Evolutionary conservation across 2,329 filamentous ascomycete genomes (phyloP), one percentile per base, ranked within the genome.

Genomic region (Xenoacremonium recifei): DNA sequence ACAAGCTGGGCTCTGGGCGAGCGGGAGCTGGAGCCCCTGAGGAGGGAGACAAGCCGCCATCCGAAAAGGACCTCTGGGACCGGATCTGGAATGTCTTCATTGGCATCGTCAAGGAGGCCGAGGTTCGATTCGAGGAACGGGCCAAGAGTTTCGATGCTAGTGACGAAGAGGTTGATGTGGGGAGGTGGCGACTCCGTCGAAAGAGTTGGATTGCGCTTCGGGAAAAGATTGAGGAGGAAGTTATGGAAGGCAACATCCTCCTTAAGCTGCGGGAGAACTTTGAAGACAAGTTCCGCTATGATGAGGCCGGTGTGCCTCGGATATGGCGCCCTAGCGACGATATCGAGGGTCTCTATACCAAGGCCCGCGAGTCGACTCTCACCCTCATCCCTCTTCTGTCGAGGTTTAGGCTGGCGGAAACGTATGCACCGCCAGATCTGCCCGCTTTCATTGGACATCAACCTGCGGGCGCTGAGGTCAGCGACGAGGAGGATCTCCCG

Each of bases 251-350:
- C 58, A 99, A 97, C 61, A 83, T 99, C 40, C 73, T 97, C 23
- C 76, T 97, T 54, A 99, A 99, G 73, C 80, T 99, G 38, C 83
- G 93, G 25, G 93, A 99, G 67, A 97, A 96, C 71, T 99, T 99
- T 54, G 93, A 99, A 68, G 93, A 99, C 71, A 96, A 96, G 68
- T 99, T 99, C 79, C 85, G 93, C 50, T 99, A 99, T 59, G 93
- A 99, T 58, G 91, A 96, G 45, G 83, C 84, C 6, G 93, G 93
- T 19, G 93, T 99, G 4, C 93, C 93, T 5, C 80, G 93, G 45
- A 96, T 99, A 66, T 99, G 93, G 93, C 84, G 91, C 18, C 93
- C 93, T 2, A 91, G 85, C 2, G 93, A 99, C 62, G 93, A 99
- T 61, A 99, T 99, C 47, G 93, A 99, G 70, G 91, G 92, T 34